Conservation (phyloP, 1,139 yeast species). For the Taphrina communis region DNA sequence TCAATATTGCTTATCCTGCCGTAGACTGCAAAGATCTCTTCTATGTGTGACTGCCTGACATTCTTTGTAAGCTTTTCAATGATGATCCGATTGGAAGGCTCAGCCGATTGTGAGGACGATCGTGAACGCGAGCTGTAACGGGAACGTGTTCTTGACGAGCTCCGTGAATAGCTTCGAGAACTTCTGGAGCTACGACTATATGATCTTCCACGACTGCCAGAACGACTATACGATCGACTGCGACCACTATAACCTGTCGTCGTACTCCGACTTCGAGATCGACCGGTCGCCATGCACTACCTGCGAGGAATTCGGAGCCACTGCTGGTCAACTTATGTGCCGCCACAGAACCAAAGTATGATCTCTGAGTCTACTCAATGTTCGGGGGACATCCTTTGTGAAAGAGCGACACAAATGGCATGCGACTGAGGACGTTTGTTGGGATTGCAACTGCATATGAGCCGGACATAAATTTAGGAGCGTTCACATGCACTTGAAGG, state of each 20-base stretch:
- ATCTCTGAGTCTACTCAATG: too few species aligned
- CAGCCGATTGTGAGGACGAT: constrained; percentile 4
- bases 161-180: constrained; percentile 7
- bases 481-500: too few species aligned
- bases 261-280: neutral
- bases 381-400: too few species aligned
- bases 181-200: constrained; percentile 9
- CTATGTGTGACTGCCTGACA: constrained; percentile 44
- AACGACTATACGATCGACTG: neutral
- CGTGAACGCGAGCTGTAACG: constrained; percentile 18
- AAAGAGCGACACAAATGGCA: too few species aligned
- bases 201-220: constrained; percentile 16
- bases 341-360: too few species aligned
- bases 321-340: too few species aligned
- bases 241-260: neutral
- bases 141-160: constrained; percentile 12
- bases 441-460: too few species aligned
- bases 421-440: too few species aligned
- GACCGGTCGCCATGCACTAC: constrained; percentile 1
- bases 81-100: constrained; percentile 38
- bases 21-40: constrained; percentile 45
- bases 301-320: too few species aligned
- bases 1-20: constrained; percentile 42
- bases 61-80: constrained; percentile 44
- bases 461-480: too few species aligned